Conservation (phyloP, 139 green algal genomes). For the Tetraselmis chui region DNA sequence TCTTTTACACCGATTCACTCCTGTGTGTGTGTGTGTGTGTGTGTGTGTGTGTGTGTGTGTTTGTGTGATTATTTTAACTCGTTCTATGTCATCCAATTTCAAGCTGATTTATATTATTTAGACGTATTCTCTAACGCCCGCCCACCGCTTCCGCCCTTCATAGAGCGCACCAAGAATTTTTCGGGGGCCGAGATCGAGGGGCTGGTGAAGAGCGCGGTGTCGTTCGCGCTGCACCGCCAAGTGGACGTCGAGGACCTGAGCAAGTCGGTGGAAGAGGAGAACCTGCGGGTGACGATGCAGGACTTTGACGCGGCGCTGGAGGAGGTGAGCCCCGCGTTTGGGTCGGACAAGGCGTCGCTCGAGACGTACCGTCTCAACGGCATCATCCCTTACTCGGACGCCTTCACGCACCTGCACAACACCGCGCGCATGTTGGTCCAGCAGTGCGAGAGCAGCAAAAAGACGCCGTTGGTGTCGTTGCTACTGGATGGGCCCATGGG, state of each 20-base stretch:
- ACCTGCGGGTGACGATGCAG: conserved; percentile 65
- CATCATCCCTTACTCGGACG: conserved; percentile 76
- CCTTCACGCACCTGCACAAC: conserved; percentile 74
- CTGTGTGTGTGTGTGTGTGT: background rate
- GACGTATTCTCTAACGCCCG: background rate
- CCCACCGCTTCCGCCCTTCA: background rate
- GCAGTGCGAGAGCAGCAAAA: no score
- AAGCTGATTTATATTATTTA: background rate
- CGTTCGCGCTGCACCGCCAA: conserved; percentile 91
- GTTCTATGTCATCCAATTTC: no score
- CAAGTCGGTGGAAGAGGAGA: conserved; percentile 87
- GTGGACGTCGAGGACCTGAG: conserved; percentile 83
- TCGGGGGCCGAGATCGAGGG: conserved; percentile 93
- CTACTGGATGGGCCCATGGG: conserved; percentile 81
- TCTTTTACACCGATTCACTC: no score
- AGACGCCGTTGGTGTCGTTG: conserved; percentile 80
- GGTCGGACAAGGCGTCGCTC: conserved; percentile 75
- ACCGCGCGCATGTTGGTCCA: no score
- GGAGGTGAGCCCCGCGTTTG: conserved; percentile 95
- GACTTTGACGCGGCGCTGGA: conserved; percentile 87
- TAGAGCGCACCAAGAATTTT: conserved; percentile 87
- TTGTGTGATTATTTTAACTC: no score
- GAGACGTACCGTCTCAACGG: conserved; percentile 77
- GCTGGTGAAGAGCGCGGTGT: conserved; percentile 84
- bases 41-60: no score